phyloP scores from a whole-genome alignment of 805 yeast species.

The Cyberlindnera japonica region DNA sequence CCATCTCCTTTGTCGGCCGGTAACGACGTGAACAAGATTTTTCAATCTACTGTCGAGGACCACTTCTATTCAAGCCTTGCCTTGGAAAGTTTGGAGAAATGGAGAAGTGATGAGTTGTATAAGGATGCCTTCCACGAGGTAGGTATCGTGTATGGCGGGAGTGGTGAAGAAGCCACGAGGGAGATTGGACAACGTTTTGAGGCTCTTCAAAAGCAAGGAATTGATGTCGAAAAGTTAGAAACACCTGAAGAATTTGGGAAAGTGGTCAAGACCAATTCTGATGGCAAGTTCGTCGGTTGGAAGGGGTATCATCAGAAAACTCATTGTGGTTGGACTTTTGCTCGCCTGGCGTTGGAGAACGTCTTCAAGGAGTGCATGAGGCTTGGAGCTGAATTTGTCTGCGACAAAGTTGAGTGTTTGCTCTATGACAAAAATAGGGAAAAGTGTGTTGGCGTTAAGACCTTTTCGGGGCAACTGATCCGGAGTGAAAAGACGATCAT shows the following conservation, averaged over 20 bases:
- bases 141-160: constrained; percentile 30
- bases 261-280: background rate
- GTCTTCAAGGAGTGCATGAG: constrained; percentile 28
- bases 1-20: constrained; percentile 40
- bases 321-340: constrained; percentile 36
- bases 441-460: constrained; percentile 27
- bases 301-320: constrained; percentile 30
- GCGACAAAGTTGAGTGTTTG: constrained; percentile 13
- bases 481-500: constrained; percentile 28
- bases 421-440: constrained; percentile 21
- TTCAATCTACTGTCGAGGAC: constrained; percentile 22
- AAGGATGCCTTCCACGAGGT: constrained; percentile 29
- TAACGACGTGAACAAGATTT: constrained; percentile 38
- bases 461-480: constrained; percentile 26
- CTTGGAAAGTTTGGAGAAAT: constrained; percentile 30
- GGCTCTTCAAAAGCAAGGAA: constrained; percentile 2
- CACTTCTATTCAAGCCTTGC: constrained; percentile 24
- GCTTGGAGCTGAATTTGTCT: constrained; percentile 30
- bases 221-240: constrained; percentile 3
- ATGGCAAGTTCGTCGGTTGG: constrained; percentile 25
- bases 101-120: constrained; percentile 32
- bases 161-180: constrained; percentile 8
- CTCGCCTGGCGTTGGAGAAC: constrained; percentile 30
- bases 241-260: constrained; percentile 6
- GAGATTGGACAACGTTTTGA: constrained; percentile 11